Conservation (phyloP, 768 basidiomycete species). For the Harrya chromipes region DNA sequence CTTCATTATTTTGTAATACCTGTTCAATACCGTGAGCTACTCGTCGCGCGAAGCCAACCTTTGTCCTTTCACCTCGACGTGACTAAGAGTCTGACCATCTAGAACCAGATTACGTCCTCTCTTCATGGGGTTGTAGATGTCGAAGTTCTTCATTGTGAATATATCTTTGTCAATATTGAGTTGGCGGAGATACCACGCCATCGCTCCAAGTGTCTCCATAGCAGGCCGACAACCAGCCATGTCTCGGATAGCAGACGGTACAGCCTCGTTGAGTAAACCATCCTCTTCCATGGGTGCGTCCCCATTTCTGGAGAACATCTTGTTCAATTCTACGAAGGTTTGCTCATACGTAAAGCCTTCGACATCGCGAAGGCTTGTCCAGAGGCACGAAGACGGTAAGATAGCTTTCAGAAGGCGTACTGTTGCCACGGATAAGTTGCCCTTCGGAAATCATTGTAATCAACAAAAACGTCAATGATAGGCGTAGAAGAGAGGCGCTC, state of each 20-base stretch:
- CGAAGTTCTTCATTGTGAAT: constrained; percentile 95
- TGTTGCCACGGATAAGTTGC: constrained; percentile 81
- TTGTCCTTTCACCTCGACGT: constrained; percentile 69
- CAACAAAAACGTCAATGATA: not conserved
- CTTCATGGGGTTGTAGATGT: constrained; percentile 94
- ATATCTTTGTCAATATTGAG: constrained; percentile 97
- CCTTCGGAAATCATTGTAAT: constrained; percentile 43
- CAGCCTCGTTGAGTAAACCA: constrained; percentile 27
- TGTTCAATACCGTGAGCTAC: constrained; percentile 23
- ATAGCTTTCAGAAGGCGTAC: constrained; percentile 77
- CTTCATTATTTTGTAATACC: constrained; percentile 91
- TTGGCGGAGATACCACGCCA: constrained; percentile 93
- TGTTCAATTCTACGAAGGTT: constrained; percentile 64
- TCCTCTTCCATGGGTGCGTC: constrained; percentile 49
- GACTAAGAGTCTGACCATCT: constrained; percentile 93
- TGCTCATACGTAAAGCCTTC: constrained; percentile 81
- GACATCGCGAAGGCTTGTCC: constrained; percentile 79
- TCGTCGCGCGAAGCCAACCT: not conserved
- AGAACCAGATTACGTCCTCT: constrained; percentile 80
- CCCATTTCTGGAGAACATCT: constrained; percentile 53
- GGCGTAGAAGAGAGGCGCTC: not conserved
- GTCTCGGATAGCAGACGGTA: constrained; percentile 72
- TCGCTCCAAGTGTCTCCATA: constrained; percentile 83
- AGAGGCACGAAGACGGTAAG: constrained; percentile 77
- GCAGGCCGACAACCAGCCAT: constrained; percentile 66